Evolutionary conservation across 371 early-diverging fungal species (phyloP).

Genomic region (Syncephalastrum monosporum): DNA sequence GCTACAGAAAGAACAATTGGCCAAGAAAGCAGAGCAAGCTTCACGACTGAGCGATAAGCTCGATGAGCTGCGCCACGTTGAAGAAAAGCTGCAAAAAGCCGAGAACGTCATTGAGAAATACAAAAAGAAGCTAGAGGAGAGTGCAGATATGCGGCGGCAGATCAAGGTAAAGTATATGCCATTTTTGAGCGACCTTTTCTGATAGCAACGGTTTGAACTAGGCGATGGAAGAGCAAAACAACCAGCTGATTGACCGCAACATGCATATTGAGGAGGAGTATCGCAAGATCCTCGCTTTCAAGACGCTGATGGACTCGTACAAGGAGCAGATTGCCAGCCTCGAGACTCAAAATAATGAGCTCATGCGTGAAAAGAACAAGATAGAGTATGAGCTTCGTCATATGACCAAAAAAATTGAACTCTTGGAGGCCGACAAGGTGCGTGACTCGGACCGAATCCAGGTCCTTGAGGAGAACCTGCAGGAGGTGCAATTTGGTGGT

Average conservation of each 20-base stretch:
- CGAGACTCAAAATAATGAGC: constrained; percentile 68
- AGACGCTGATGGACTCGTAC: constrained; percentile 82
- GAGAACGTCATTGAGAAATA: constrained; percentile 94
- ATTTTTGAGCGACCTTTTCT: not conserved
- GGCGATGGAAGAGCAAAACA: constrained; percentile 77
- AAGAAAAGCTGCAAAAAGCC: constrained; percentile 86
- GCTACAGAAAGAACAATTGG: constrained; percentile 54
- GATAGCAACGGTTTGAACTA: constrained; percentile 7
- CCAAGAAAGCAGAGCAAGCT: constrained; percentile 65
- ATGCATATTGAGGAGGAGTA: constrained; percentile 84
- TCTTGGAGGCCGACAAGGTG: constrained; percentile 63
- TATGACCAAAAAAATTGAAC: constrained; percentile 58
- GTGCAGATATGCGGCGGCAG: constrained; percentile 73
- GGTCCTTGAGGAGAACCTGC: constrained; percentile 75
- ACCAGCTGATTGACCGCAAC: constrained; percentile 62
- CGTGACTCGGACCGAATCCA: constrained; percentile 76
- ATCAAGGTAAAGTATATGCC: constrained; percentile 50
- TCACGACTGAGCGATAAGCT: constrained; percentile 79
- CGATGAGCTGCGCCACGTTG: constrained; percentile 85
- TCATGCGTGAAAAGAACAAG: constrained; percentile 72
- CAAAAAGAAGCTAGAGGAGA: constrained; percentile 91
- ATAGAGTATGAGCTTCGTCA: constrained; percentile 71
- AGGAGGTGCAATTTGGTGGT: constrained; percentile 79
- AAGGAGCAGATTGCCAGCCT: constrained; percentile 77
- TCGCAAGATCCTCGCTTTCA: constrained; percentile 74